Percentiles rank a stretch among this genome's conserved stretches.
Conservation (phyloP, 1,139 yeast genomes). For the Scheffersomyces quercinus region DNA sequence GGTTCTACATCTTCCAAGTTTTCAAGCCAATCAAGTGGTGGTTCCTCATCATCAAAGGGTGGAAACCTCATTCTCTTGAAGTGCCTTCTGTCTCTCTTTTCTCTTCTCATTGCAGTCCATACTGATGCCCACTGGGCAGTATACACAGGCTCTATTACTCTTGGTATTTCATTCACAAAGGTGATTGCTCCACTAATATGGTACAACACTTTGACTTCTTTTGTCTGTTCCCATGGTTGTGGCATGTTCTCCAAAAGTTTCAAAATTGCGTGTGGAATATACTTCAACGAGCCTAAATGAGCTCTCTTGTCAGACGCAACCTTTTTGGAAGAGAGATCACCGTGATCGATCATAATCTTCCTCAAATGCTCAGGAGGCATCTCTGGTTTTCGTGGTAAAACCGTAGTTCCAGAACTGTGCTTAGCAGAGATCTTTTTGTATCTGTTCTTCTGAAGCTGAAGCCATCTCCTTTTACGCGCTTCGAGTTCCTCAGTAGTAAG, state of each 20-base stretch:
- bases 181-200: slow-evolving; percentile 95
- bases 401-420: slow-evolving; percentile 32
- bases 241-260: slow-evolving; percentile 96
- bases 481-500: slow-evolving; percentile 25
- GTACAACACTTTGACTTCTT: slow-evolving; percentile 84
- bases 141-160: slow-evolving; percentile 90
- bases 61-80: slow-evolving; percentile 93
- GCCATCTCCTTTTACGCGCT: slow-evolving; percentile 62
- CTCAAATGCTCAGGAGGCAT: slow-evolving; percentile 96
- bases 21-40: slow-evolving; percentile 81
- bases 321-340: slow-evolving; percentile 78
- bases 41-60: slow-evolving; percentile 97
- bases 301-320: slow-evolving; percentile 88
- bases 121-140: slow-evolving; percentile 94
- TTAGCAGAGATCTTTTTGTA: slow-evolving; percentile 23
- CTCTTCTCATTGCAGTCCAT: slow-evolving; percentile 93
- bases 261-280: slow-evolving; percentile 91
- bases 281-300: slow-evolving; percentile 87
- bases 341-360: slow-evolving; percentile 80
- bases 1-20: slow-evolving; percentile 75
- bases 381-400: slow-evolving; percentile 66
- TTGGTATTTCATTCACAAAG: slow-evolving; percentile 87
- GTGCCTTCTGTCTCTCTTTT: slow-evolving; percentile 85
- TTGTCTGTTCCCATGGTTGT: slow-evolving; percentile 93
- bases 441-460: slow-evolving; percentile 60